These are phyloP conservation scores for Argentina anserina DNA, from an alignment of 306 rosid genomes.

Conservation along the genomic window DNA sequence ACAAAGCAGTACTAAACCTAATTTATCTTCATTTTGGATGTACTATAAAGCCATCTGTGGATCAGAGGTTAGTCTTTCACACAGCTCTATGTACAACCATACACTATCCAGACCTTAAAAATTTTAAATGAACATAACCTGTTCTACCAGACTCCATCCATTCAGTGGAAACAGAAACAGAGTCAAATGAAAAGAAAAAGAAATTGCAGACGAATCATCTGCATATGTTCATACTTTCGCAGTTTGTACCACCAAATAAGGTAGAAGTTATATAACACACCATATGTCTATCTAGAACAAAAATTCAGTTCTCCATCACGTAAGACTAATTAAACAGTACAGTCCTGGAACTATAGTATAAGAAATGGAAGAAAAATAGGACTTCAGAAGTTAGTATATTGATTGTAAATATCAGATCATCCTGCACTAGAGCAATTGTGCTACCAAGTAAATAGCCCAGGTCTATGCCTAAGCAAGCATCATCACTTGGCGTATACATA, in stretches of 20 bases:
- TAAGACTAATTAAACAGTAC: not conserved
- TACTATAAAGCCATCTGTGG: too few species aligned
- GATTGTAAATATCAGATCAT: slow-evolving; percentile 22
- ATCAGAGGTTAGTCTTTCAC: too few species aligned
- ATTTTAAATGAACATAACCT: too few species aligned
- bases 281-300: not conserved
- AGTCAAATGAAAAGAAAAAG: not conserved
- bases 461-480: slow-evolving; percentile 15
- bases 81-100: not conserved
- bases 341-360: slow-evolving; percentile 3
- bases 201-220: not conserved
- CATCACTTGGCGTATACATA: slow-evolving; percentile 47
- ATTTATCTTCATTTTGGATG: too few species aligned
- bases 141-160: not conserved
- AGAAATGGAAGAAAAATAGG: not conserved
- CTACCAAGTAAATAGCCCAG: slow-evolving; percentile 1
- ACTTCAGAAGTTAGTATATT: slow-evolving; percentile 24
- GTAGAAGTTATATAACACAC: not conserved
- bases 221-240: not conserved
- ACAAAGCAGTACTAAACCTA: too few species aligned
- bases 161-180: too few species aligned
- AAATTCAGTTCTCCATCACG: not conserved
- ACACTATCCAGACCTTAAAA: not conserved
- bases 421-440: slow-evolving; percentile 14
- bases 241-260: not conserved